A percentile compares a stretch with the other conserved stretches of the same genome.
Conservation (phyloP, 176 grass and related monocot species). For the Triticum monococcum region DNA sequence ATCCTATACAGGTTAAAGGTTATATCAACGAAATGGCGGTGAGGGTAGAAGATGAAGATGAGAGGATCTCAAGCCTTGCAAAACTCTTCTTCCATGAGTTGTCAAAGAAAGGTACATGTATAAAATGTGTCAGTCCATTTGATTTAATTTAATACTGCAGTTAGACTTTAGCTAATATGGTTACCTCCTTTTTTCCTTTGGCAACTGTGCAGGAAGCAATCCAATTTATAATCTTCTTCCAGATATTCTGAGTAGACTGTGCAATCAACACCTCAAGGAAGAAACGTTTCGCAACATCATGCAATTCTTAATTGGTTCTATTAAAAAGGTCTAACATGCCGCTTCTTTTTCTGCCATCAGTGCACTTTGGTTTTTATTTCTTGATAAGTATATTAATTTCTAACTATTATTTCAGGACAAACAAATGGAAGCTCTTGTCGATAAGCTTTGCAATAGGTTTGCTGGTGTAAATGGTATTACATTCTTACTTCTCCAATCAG, state of each 20-base stretch:
- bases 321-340: conserved; percentile 71
- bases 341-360: not conserved
- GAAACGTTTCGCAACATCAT: conserved; percentile 81
- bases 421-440: conserved; percentile 99
- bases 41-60: conserved; percentile 80
- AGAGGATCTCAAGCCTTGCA: conserved; percentile 87
- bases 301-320: conserved; percentile 91
- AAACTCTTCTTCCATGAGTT: conserved; percentile 99
- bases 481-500: not conserved
- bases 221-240: conserved; percentile 99
- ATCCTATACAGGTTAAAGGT: conserved; percentile 74
- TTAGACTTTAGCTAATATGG: conserved; percentile 39
- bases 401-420: conserved; percentile 63
- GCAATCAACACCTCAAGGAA: conserved; percentile 85
- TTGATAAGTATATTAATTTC: conserved; percentile 8
- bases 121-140: conserved; percentile 6
- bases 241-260: conserved; percentile 87
- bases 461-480: conserved; percentile 76
- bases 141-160: not conserved
- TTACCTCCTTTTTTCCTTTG: conserved; percentile 20
- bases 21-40: conserved; percentile 98
- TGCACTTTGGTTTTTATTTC: conserved; percentile 12
- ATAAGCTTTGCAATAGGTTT: conserved; percentile 99
- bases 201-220: conserved; percentile 74
- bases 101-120: conserved; percentile 86